Evolutionary conservation across 2,329 filamentous ascomycete species (phyloP).

Genomic region (Trichoderma koningiopsis): DNA sequence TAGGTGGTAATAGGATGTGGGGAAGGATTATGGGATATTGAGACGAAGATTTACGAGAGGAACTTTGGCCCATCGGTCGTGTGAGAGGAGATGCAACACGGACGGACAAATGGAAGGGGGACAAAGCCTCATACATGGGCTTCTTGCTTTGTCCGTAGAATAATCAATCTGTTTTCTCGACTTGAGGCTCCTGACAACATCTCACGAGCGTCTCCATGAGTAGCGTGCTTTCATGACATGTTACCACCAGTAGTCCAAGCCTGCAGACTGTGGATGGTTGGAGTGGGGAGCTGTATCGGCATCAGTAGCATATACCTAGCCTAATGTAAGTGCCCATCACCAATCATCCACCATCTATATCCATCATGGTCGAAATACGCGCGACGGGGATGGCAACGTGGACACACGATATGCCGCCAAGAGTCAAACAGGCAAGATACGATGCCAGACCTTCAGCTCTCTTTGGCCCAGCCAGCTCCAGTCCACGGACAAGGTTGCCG

Average conservation of each 20-base stretch:
- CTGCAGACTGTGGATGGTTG: not conserved
- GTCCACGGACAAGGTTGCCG: not conserved
- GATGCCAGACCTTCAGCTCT: not conserved
- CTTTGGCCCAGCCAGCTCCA: not conserved
- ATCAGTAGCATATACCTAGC: not conserved
- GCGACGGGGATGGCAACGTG: conserved; percentile 24
- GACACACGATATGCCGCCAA: conserved; percentile 9
- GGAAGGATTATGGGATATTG: not conserved
- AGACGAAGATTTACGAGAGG: not conserved
- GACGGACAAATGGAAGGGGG: not conserved
- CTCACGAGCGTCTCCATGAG: not conserved
- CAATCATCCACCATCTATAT: not conserved
- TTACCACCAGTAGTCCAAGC: not conserved
- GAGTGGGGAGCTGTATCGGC: conserved; percentile 1
- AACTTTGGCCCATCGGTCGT: not conserved
- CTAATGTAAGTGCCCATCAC: not conserved
- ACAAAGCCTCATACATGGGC: not conserved
- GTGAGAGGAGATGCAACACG: not conserved
- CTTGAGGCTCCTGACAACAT: not conserved
- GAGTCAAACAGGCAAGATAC: conserved; percentile 2
- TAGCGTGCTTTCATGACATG: not conserved
- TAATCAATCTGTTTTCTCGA: not conserved
- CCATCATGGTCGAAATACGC: not conserved
- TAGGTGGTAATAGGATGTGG: not conserved
- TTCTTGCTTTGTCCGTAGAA: not conserved